Conservation (phyloP, 1,139 yeast species). For the Scheffersomyces titani region DNA sequence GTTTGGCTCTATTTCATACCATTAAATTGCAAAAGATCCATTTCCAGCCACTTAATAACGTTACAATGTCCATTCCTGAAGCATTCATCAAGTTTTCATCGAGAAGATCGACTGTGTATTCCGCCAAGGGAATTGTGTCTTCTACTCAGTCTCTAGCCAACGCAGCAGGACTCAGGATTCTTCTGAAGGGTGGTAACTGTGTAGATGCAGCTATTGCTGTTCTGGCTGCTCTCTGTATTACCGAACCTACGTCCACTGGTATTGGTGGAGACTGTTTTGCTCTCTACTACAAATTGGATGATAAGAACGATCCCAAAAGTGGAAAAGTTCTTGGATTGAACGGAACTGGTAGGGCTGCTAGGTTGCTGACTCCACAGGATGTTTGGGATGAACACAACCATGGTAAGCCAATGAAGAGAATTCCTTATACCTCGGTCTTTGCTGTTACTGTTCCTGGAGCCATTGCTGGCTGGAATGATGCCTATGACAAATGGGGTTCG, state of each 20-base stretch:
- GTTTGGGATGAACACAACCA: slow-evolving; percentile 42
- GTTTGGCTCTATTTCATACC: neutral
- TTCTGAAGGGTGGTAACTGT: slow-evolving; percentile 76
- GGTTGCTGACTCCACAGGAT: slow-evolving; percentile 49
- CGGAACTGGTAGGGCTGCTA: slow-evolving; percentile 76
- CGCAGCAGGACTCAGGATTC: slow-evolving; percentile 68
- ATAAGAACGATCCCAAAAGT: slow-evolving; percentile 12
- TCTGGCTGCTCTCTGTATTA: slow-evolving; percentile 69
- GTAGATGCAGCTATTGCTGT: slow-evolving; percentile 82
- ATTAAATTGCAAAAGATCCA: neutral
- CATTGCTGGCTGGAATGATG: slow-evolving; percentile 75
- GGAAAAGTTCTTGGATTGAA: slow-evolving; percentile 62
- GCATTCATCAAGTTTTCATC: slow-evolving; percentile 43
- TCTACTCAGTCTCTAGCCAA: slow-evolving; percentile 79
- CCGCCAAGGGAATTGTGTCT: slow-evolving; percentile 72
- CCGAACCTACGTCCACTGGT: slow-evolving; percentile 80
- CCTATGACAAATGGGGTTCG: slow-evolving; percentile 70
- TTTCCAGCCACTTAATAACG: neutral
- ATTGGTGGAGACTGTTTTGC: slow-evolving; percentile 84
- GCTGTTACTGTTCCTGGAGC: slow-evolving; percentile 78
- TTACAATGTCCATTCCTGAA: neutral
- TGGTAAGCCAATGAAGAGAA: slow-evolving; percentile 43
- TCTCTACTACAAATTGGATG: slow-evolving; percentile 53
- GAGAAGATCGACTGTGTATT: slow-evolving; percentile 76
- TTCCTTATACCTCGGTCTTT: slow-evolving; percentile 53